Conservation (phyloP, 75 land plant genomes). For the Gnetum montanum region DNA sequence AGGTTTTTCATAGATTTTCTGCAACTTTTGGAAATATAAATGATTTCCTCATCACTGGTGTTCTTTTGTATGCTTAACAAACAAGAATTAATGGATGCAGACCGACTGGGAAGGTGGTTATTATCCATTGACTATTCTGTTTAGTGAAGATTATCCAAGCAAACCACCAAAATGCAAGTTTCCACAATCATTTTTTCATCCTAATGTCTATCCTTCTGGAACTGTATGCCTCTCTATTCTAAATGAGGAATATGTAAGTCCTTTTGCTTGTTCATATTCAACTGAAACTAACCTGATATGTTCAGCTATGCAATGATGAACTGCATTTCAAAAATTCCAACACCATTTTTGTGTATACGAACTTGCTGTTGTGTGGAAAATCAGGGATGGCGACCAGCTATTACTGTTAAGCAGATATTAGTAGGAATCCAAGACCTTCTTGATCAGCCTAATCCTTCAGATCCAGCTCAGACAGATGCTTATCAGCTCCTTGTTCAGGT, state of each 20-base stretch:
- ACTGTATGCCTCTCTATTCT: conserved; percentile 95
- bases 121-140: conserved; percentile 72
- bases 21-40: no score
- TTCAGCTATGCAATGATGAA: no score
- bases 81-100: conserved; percentile 26
- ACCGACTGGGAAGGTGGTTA: conserved; percentile 95
- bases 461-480: conserved; percentile 91
- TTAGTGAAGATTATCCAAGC: conserved; percentile 96
- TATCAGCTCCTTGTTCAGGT: conserved; percentile 86
- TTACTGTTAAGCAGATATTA: conserved; percentile 92
- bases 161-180: conserved; percentile 98
- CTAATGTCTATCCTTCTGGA: conserved; percentile 96
- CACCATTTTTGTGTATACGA: no score
- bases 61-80: neutral
- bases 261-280: neutral
- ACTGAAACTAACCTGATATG: neutral
- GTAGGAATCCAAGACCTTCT: conserved; percentile 93
- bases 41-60: no score
- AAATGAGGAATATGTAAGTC: conserved; percentile 86
- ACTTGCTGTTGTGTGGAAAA: no score
- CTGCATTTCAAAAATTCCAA: no score
- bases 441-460: conserved; percentile 85
- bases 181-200: conserved; percentile 89
- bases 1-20: no score
- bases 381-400: conserved; percentile 97